Evolutionary conservation across 108 stramenopile species (phyloP), one percentile per base, ranked within the genome.

Genomic region (Discostella stelligeroides): DNA sequence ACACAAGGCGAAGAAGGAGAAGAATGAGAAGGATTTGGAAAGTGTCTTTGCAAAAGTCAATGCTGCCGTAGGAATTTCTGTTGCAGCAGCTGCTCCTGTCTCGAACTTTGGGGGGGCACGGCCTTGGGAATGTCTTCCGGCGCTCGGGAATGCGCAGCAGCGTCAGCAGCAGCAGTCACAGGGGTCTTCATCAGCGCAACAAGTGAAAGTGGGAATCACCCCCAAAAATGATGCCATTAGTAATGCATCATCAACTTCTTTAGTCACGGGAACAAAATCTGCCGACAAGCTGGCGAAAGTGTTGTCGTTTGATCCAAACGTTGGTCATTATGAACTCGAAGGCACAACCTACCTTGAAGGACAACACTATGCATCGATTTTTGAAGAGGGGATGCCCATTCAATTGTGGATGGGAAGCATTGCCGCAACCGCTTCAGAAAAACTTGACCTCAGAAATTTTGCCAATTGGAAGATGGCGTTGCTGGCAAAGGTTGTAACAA

Each of bases 351-450:
- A 86, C 61, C 70, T 94, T 21, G 90, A 92, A 75, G 93, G 89
- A 21, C 15, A 46, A 3, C 42, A 65, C 8, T 94, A 87, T 67
- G 72, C 82, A 39, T 60, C 68, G 9, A 39, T 94, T 0, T 71
- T 94, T 17, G 89, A 92, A 63, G 88, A 84, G 39, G 89, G 89
- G 25, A 87, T 94, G 90, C 90, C 93, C 8, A 75, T 92, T 40
- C 85, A 94, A 73, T 47, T 94, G 13, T 94, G 93, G 93, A 86
- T 76, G 27, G 92, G 92, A 8, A 54, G 75, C 17, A 42, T 64
- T 7, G 43, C 42, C 20, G 85, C 87, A 11, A 77, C 59, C 38
- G 30, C 63, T 27, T 70, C 63, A 23, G 87, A 88, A 70, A 81
- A 84, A 42, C 73, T 77, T 23, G 69, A 86, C 64, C 63, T 78